phyloP scores from a whole-genome alignment of 352 stramenopile genomes.

The Pythium rhizo-oryzae region DNA sequence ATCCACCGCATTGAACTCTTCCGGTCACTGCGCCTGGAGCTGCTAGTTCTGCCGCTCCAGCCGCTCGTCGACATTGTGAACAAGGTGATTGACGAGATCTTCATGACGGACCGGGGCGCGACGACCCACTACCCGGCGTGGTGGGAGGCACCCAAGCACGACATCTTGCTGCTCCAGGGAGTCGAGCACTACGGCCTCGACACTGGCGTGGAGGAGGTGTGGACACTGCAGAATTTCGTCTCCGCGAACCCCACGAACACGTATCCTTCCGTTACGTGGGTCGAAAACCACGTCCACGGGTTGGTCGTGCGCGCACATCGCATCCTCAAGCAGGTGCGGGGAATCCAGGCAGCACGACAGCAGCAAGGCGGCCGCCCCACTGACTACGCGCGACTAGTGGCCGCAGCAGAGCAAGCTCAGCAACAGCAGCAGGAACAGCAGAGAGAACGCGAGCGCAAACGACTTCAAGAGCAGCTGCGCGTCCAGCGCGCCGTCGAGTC shows the following conservation, averaged over 20 bases:
- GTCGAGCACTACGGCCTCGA: conserved; percentile 86
- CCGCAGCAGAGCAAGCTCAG: background rate
- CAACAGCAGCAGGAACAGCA: background rate
- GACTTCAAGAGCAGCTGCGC: background rate
- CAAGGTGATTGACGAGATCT: conserved; percentile 48
- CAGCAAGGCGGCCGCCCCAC: background rate
- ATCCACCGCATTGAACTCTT: conserved; percentile 85
- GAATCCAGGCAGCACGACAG: background rate
- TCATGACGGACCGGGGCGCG: conserved; percentile 1
- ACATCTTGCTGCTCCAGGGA: conserved; percentile 81
- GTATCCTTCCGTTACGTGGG: conserved; percentile 72
- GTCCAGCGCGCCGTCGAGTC: conserved; percentile 23
- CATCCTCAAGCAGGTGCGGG: background rate
- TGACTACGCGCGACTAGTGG: background rate
- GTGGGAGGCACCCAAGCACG: conserved; percentile 77
- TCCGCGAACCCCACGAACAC: conserved; percentile 34
- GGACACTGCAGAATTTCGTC: conserved; percentile 67
- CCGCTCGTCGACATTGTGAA: conserved; percentile 66
- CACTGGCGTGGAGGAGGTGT: conserved; percentile 65
- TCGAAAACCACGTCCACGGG: conserved; percentile 69
- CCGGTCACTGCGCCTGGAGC: conserved; percentile 62
- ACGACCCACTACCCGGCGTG: conserved; percentile 53
- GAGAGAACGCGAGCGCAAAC: background rate
- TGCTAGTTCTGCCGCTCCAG: conserved; percentile 63
- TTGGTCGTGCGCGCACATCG: conserved; percentile 8